Percentiles rank a stretch among this genome's conserved stretches.
phyloP scores from a whole-genome alignment of 176 grass and related monocot species.

The Triticum dicoccoides region DNA sequence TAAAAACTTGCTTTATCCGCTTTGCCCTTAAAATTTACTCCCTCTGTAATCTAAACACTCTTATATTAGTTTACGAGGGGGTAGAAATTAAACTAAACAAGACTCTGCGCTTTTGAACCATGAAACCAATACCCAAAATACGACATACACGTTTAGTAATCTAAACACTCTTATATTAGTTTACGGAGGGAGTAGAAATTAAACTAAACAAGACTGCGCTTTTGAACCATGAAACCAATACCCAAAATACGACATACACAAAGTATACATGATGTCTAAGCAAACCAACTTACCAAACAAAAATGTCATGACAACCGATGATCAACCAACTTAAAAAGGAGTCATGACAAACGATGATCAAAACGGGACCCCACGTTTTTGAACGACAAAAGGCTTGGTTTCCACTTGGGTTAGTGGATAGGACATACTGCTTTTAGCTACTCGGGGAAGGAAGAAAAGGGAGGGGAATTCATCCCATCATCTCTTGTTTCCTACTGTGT shows the following conservation, averaged over 20 bases:
- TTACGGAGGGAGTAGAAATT: too few species aligned
- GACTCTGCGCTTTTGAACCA: not conserved
- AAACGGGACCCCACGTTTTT: not conserved
- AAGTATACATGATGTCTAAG: not conserved
- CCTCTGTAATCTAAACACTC: too few species aligned
- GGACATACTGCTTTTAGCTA: not conserved
- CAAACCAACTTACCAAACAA: not conserved
- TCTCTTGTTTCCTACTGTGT: not conserved
- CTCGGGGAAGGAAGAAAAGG: too few species aligned
- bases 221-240: not conserved
- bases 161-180: too few species aligned
- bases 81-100: too few species aligned
- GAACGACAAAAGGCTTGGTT: not conserved
- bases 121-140: not conserved
- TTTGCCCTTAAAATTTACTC: too few species aligned
- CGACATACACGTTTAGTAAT: not conserved
- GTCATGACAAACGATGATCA: not conserved
- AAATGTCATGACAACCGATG: not conserved
- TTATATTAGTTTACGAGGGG: too few species aligned
- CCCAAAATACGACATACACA: not conserved
- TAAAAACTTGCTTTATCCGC: too few species aligned
- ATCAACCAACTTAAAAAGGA: not conserved
- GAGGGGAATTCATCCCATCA: too few species aligned
- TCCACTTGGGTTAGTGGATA: not conserved
- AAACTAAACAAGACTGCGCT: too few species aligned